Evolutionary conservation across 176 grass and related monocot species (phyloP).

Genomic region (Carex littledalei): DNA sequence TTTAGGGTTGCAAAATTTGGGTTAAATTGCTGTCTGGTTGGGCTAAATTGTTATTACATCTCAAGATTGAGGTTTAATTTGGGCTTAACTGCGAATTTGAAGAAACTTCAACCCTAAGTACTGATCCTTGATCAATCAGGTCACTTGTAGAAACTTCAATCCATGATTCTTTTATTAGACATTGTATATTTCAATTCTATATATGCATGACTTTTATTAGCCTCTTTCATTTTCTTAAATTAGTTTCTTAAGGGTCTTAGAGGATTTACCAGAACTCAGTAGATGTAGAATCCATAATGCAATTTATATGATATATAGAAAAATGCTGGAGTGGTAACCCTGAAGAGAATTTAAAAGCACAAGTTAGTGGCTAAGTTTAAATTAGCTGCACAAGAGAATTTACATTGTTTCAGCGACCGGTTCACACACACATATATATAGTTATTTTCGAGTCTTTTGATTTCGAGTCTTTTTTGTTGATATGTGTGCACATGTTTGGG

Average conservation of each 20-base stretch:
- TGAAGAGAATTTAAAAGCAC: too few relatives aligned
- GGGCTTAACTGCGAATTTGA: background rate
- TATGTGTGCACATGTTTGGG: background rate
- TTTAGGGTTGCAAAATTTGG: background rate
- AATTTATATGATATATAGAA: too few relatives aligned
- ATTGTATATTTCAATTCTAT: background rate
- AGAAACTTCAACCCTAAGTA: background rate
- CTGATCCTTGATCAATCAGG: background rate
- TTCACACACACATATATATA: too few relatives aligned
- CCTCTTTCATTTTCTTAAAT: too few relatives aligned
- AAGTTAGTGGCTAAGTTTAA: too few relatives aligned
- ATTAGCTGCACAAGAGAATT: too few relatives aligned
- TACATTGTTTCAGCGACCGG: too few relatives aligned
- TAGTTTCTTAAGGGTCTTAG: too few relatives aligned
- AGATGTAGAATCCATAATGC: too few relatives aligned
- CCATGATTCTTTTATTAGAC: background rate
- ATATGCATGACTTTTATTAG: background rate
- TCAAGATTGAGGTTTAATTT: background rate
- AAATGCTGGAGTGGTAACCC: too few relatives aligned
- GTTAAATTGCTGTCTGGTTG: background rate
- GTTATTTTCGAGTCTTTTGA: too few relatives aligned
- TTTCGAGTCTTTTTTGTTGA: background rate
- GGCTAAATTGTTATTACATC: background rate
- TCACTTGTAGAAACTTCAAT: background rate
- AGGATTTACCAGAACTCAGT: too few relatives aligned